Base-by-base conservation (phyloP, 148 eudicot species). In the Rheum nobile region DNA sequence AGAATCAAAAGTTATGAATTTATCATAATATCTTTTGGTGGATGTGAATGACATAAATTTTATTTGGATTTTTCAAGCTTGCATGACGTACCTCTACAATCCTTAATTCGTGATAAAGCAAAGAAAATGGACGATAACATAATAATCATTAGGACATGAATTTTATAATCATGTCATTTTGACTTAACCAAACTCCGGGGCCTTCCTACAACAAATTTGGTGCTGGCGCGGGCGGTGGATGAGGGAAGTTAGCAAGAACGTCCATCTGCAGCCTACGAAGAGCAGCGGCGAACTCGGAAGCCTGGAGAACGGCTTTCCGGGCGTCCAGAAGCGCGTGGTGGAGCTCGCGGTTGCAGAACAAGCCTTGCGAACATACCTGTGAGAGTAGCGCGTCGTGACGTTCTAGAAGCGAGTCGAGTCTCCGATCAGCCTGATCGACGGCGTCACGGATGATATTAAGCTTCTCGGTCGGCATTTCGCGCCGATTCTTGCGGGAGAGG, bases 311-410 rank as follows among this genome's bases (percentile, higher is more conserved):
- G 55, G 80, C 79, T 24, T 65, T 73, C n/a, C 83, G 75, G n/a
- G 90, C 87, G 7, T 79, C 76, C 2, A 72, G 59, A 76, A 85
- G 21, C 8, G 85, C 89, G 39, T 80, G 79, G 55, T 81, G 84
- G 34, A 89, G 81, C 48, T 83, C 86, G 32, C 67, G 77, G 55
- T 84, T 79, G 35, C 82, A 75, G 70, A 65, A 34, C 75, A 89
- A 31, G 72, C 86, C 84, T 47, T 77, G 82, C 0, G 94, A 78
- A 55, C 89, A 87, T 19, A 83, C 76, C n/a, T 78, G 81, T 3
- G 24, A 34, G 11, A 87, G 85, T 14, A 89, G 77, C 11, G 76
- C 75, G 63, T 89, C 90, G 42, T 89, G 87, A 54, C 89, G 81
- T 28, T 89, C 86, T 39, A 81, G 80, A 8, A 78, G 68, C 48